Base-by-base conservation (phyloP, 495 filamentous ascomycete genomes). In the Pyrenopolyporus hunteri region DNA sequence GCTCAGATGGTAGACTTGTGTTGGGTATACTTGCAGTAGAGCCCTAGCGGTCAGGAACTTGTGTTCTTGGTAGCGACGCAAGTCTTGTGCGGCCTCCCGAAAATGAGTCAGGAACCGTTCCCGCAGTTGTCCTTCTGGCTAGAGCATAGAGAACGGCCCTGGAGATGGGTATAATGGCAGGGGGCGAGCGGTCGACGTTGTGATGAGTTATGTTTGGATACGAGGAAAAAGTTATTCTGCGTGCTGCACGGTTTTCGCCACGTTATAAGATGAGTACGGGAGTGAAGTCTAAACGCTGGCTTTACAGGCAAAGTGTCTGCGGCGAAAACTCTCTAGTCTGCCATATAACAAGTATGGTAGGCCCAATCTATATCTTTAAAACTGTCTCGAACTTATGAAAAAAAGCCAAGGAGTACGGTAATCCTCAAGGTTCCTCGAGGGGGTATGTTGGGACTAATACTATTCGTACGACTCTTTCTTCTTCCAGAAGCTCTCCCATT, bases 21-120 rank as follows among this genome's bases (percentile, higher is more conserved):
- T 71, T 71, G 66, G 69, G 69, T 69, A 71, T 39, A 23, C 66
- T 64, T 71, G 69, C 69, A 71, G 69, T n/a, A 23, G 40, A 47
- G 46, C 69, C n/a, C 50, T 69, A 43, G 69, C 69, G 69, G 69
- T 71, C 69, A 64, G 36, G 56, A 64, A 66, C 59, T 43, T 49
- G 46, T 32, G 66, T 67, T 71, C 69, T 54, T 71, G 65, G 63
- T 71, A 66, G 57, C 46, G 66, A 64, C 67, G 69, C 69, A 69
- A 52, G 52, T 59, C 55, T 55, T 40, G 66, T 69, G 69, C 66
- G 63, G 66, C 66, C 56, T 69, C 69, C 69, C 69, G 69, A 66
- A 36, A 43, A 71, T 69, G 62, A 63, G 57, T 70, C 58, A 66
- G 56, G 62, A 71, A 67, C 68, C 53, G 62, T 65, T 61, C 66